phyloP scores from a whole-genome alignment of 2,329 filamentous ascomycete genomes.

The Apiospora koreana region DNA sequence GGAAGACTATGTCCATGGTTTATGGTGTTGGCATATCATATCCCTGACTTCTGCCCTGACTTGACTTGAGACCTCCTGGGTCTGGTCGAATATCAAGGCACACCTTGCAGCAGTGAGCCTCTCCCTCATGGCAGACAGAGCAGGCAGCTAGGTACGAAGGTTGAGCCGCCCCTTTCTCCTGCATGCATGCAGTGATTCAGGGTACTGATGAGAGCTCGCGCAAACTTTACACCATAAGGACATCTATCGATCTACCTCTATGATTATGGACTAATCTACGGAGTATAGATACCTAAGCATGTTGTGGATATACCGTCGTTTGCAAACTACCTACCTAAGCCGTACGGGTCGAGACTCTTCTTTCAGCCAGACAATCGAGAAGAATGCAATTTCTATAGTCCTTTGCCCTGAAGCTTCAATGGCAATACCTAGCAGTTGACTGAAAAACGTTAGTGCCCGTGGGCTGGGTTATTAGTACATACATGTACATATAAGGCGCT shows the following conservation, averaged over 20 bases:
- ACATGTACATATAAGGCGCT: background rate
- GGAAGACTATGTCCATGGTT: background rate
- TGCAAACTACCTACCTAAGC: too few relatives aligned
- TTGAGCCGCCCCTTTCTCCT: background rate
- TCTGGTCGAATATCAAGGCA: background rate
- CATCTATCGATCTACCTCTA: background rate
- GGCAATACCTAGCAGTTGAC: background rate
- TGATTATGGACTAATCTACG: background rate
- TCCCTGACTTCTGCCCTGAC: background rate
- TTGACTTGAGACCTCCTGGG: background rate
- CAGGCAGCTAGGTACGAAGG: background rate
- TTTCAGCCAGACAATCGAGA: background rate
- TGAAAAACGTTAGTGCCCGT: background rate
- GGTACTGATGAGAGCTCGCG: background rate
- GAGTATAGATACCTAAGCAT: too few relatives aligned
- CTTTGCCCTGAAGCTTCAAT: background rate
- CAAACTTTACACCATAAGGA: background rate
- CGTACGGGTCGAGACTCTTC: background rate
- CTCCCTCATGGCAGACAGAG: background rate
- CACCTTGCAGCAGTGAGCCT: background rate
- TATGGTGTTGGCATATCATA: background rate
- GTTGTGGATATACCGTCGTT: background rate
- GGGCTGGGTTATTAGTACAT: background rate
- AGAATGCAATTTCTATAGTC: background rate
- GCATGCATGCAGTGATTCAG: background rate